phyloP scores from a whole-genome alignment of 106 monocot genomes.

The Cymbidium sinense region DNA sequence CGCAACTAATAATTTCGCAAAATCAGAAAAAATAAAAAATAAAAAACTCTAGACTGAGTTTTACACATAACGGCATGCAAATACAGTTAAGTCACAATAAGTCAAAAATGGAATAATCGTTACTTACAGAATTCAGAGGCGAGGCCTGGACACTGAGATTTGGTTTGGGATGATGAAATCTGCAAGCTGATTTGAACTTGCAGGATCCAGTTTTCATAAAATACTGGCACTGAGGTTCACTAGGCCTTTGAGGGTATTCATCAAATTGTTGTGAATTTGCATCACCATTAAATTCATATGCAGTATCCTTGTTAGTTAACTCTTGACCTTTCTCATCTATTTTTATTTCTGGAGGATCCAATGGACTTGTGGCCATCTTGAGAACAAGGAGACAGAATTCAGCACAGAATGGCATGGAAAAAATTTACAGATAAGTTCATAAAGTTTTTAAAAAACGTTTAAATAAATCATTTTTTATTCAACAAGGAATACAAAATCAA shows the following conservation, averaged over 20 bases:
- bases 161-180: background rate
- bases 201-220: background rate
- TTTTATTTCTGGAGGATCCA: background rate
- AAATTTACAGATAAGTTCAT: background rate
- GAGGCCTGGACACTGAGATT: background rate
- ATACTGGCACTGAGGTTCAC: background rate
- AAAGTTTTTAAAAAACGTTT: too few relatives aligned
- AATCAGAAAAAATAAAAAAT: too few relatives aligned
- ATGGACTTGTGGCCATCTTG: background rate
- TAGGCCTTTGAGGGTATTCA: background rate
- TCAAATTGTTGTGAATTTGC: background rate
- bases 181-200: background rate
- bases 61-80: too few relatives aligned
- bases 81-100: too few relatives aligned
- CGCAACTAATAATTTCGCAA: too few relatives aligned
- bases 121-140: background rate
- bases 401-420: background rate
- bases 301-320: background rate
- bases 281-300: background rate
- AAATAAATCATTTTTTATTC: too few relatives aligned
- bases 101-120: background rate
- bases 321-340: background rate
- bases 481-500: too few relatives aligned
- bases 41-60: too few relatives aligned
- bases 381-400: background rate